Base-by-base conservation (phyloP, 2,329 filamentous ascomycete species). In the Fusarium napiforme region DNA sequence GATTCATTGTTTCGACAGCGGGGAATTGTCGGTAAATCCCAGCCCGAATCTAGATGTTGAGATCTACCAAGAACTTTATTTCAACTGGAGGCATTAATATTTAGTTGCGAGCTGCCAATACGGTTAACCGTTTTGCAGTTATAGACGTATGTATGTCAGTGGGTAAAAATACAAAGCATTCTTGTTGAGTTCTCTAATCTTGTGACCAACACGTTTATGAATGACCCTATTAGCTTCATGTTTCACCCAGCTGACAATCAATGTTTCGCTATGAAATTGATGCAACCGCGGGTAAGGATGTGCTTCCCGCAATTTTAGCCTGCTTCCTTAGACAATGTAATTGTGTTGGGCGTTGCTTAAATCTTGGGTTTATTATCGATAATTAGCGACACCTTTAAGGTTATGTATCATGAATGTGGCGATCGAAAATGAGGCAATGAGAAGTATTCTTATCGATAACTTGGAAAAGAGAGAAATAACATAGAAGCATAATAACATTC, bases 11-110 rank as follows among this genome's bases (percentile, higher is more conserved):
- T 70, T 77, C 61, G 45, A 58, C 65, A 15, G 47, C 65, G 77
- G 77, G 47, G 66, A 62, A 78, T 76, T 63, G 18, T 72, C 77
- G 77, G 77, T 58, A 78, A 77, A 78, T 74, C 30, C 26, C 40
- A 34, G 18, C 39, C 21, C 21, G 39, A 55, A 40, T 32, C 46
- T 16, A 23, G 56, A 49, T 52, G n/a, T 26, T 30, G 50, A 39
- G 50, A 52, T 60, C 14, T 34, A 36, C 34, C 34, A 37, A 36
- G 15, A 23, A 50, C 16, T 19, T 69, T 43, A 18, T 37, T 55
- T 23, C 32, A 14, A 16, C 45, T 53, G 53, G 26, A 37, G 36
- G 10, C 18, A 15, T 34, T 15, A 19, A 5, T n/a, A 19, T 23
- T 36, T 11, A 36, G 34, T 15, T 36, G 32, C n/a, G 16, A 26